Evolutionary conservation across 2,329 filamentous ascomycete species (phyloP), one percentile per base, ranked within the genome.

Genomic region (Aspergillus sp.): DNA sequence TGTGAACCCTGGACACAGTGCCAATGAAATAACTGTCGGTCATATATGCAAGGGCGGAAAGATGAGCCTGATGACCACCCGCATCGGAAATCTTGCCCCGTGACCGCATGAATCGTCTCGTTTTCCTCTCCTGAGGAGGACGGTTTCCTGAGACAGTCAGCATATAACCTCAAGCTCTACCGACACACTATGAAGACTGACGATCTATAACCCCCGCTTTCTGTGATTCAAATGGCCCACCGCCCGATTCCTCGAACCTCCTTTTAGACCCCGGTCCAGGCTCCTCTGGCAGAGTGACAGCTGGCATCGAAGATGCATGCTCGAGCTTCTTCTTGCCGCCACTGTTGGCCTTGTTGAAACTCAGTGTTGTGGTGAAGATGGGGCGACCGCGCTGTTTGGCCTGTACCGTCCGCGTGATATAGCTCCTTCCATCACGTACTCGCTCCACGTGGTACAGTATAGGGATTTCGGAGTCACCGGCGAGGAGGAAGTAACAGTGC

Each of bases 401-500:
- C 78, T 98, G 94, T n/a, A 99, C 95, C 0, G 94, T 98, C 57
- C 95, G 85, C 39, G 95, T 98, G 57, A 91, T 89, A 76, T 93
- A 99, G 55, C 90, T 93, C 61, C 89, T 88, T 8, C 95, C 95
- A 73, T 96, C 92, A 58, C 95, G 89, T 51, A 99, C 92, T 55
- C 91, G 87, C 80, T 98, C 95, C 50, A 99, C 95, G 74, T 97
- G 91, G 80, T 97, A 98, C 63, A 97, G 84, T 66, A 98, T 90
- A 32, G 95, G 94, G 17, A 95, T 89, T 62, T 90, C 87, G 12
- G 87, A 84, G 72, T 94, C 91, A 28, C 95, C 95, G 4, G 94
- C 93, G 2, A 98, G 87, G 36, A 99, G 88, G 77, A 99, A 99
- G 82, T 98, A 99, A 85, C 95, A 98, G 84, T 99, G 95, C 90